Evolutionary conservation across 2,329 filamentous ascomycete species (phyloP).

Genomic region (Coniella lustricola): DNA sequence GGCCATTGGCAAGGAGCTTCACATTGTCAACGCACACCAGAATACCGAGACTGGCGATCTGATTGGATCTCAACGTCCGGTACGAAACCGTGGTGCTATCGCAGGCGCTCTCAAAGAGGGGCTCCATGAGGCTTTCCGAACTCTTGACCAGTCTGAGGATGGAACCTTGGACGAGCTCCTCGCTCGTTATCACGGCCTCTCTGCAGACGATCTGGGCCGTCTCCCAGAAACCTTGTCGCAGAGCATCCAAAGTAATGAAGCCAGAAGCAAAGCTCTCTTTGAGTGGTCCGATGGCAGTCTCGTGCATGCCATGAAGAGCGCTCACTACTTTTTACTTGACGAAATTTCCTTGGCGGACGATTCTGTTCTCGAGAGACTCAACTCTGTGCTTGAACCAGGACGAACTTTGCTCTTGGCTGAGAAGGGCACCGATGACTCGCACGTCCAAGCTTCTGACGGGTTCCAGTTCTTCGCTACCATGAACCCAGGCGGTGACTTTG

Average conservation of each 20-base stretch:
- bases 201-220: slow-evolving; percentile 32
- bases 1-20: slow-evolving; percentile 65
- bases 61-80: slow-evolving; percentile 87
- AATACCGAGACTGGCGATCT: slow-evolving; percentile 97
- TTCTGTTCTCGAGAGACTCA: slow-evolving; percentile 90
- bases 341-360: slow-evolving; percentile 98
- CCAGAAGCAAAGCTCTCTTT: slow-evolving; percentile 77
- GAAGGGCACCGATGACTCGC: slow-evolving; percentile 79
- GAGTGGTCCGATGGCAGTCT: slow-evolving; percentile 95
- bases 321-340: slow-evolving; percentile 87
- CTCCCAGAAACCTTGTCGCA: slow-evolving; percentile 42
- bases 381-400: slow-evolving; percentile 88
- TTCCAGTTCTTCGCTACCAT: slow-evolving; percentile 98
- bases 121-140: slow-evolving; percentile 41
- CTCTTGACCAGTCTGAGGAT: slow-evolving; percentile 29
- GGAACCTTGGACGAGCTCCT: slow-evolving; percentile 50
- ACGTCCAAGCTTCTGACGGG: slow-evolving; percentile 64
- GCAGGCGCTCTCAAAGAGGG: slow-evolving; percentile 58
- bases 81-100: slow-evolving; percentile 75
- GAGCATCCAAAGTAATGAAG: slow-evolving; percentile 40
- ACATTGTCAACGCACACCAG: slow-evolving; percentile 94
- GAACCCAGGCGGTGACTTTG: slow-evolving; percentile 98
- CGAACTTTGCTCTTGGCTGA: slow-evolving; percentile 85
- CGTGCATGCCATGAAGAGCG: slow-evolving; percentile 85
- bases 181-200: slow-evolving; percentile 49